Evolutionary conservation across 148 eudicot species (phyloP).

Genomic region (Pouteria glomerata): DNA sequence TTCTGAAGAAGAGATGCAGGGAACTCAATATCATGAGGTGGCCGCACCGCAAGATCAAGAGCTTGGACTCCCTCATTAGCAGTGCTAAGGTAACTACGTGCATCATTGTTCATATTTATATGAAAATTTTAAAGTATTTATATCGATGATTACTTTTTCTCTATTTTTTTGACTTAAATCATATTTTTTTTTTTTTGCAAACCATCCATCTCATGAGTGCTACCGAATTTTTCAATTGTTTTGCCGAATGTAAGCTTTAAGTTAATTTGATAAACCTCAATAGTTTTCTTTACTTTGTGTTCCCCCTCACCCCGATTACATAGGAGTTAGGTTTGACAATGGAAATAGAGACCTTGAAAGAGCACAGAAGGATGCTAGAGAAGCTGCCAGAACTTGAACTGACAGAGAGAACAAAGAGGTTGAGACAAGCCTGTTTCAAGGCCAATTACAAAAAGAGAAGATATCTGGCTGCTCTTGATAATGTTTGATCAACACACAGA

Average conservation of each 20-base stretch:
- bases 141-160: not conserved
- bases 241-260: not conserved
- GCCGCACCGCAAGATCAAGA: slow-evolving; percentile 58
- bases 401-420: slow-evolving; percentile 45
- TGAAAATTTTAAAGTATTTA: not conserved
- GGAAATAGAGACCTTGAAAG: slow-evolving; percentile 46
- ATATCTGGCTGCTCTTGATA: not conserved
- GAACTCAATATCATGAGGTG: slow-evolving; percentile 45
- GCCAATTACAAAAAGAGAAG: slow-evolving; percentile 68
- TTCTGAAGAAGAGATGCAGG: slow-evolving; percentile 79
- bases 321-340: slow-evolving; percentile 48
- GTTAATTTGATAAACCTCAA: not conserved
- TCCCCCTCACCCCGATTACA: not conserved
- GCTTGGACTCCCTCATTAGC: slow-evolving; percentile 51
- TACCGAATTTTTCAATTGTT: too few species aligned
- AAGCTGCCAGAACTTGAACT: slow-evolving; percentile 48
- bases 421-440: slow-evolving; percentile 74
- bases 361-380: slow-evolving; percentile 49
- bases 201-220: too few species aligned
- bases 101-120: not conserved
- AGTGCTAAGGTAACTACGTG: slow-evolving; percentile 47
- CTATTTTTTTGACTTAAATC: not conserved
- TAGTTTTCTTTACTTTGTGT: not conserved
- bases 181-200: too few species aligned
- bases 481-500: not conserved